Evolutionary conservation across 2,329 filamentous ascomycete genomes (phyloP), one percentile per base, ranked within the genome.

Genomic region (Paecilomyces variotii): DNA sequence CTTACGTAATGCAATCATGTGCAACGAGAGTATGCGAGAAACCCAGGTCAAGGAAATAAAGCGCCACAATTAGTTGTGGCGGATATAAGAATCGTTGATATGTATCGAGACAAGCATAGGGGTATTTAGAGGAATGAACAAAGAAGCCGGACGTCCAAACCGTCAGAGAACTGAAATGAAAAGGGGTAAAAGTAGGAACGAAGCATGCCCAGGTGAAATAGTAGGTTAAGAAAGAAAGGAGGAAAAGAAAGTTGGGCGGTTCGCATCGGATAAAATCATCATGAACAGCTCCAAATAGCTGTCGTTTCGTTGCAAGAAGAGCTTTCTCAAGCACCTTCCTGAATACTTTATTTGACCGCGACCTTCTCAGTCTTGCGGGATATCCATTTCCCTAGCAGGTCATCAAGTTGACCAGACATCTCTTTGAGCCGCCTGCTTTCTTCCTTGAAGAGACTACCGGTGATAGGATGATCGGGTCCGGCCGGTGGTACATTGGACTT

Each of bases 361-460:
- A 66, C 62, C 55, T 59, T 67, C 35, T 64, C 70, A 53, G 66
- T 57, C 61, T 79, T 78, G 60, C 76, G 78, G 55, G 78, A 74
- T 63, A 96, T 80, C 87, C 90, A 92, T 68, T 90, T 87, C 64
- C 87, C 88, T 52, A 96, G 82, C 84, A 96, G 86, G 24, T 89
- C 85, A 76, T 99, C 93, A 64, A 97, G 82, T 81, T 93, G 88
- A 77, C 87, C 88, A 60, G 90, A 93, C 75, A 99, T 92, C 70
- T 94, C 90, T 56, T 88, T 87, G 69, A 97, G 76, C 69, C 88
- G 88, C 64, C 88, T 89, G 69, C 91, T 92, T 74, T 96, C 90
- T 70, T 96, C 90, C 55, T 86, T 86, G 78, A 95, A 97, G 57
- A 97, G 78, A 25, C 86, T 84, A 12, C 85, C 85, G 55, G 89